Base-by-base conservation (phyloP, 2,329 filamentous ascomycete genomes). In the Metarhizium robertsii region DNA sequence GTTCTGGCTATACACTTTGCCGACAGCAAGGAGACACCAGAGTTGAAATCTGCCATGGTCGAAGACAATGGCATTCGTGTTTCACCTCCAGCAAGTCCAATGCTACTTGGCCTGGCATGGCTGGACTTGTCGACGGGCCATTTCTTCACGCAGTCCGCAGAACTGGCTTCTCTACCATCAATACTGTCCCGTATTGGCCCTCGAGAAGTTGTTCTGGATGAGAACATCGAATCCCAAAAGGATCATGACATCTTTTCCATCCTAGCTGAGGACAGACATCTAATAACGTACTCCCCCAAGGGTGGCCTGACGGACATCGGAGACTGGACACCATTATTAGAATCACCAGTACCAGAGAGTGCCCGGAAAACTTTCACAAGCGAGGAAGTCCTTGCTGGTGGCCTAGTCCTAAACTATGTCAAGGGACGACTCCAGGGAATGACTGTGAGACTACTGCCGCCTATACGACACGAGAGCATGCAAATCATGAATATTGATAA, bases 71-170 rank as follows among this genome's bases (percentile, higher is more conserved):
- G 20, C 54, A 52, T 46, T 40, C 54, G 62, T 42, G 52, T 54
- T 32, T 52, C 50, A 32, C 42, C 59, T n/a, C 40, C 20, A 6
- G 7, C 57, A 49, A 55, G 57, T 36, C 53, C 56, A 38, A 56
- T 61, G 53, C 71, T 72, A 49, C 75, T 95, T 55, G 94, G 94
- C 3, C 75, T 99, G 52, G 89, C 94, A 45, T 99, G 94, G 94
- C 76, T 97, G 50, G 94, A 99, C 70, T 74, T 97, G 30, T 96
- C 94, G 8, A 99, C 94, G 2, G 94, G 94, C 14, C 88, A 92
- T 64, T 99, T 99, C 71, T 90, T 85, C 65, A 96, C 91, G 0
- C 91, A 97, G 66, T 76, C 76, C 18, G 86, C 88, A 0, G 85
- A 85, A 20, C 71, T 92, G 7, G 75, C 81, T 52, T 84, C 85